These are phyloP conservation scores for Leishmania guyanensis DNA, from an alignment of 208 protist genomes.

Conservation along the genomic window DNA sequence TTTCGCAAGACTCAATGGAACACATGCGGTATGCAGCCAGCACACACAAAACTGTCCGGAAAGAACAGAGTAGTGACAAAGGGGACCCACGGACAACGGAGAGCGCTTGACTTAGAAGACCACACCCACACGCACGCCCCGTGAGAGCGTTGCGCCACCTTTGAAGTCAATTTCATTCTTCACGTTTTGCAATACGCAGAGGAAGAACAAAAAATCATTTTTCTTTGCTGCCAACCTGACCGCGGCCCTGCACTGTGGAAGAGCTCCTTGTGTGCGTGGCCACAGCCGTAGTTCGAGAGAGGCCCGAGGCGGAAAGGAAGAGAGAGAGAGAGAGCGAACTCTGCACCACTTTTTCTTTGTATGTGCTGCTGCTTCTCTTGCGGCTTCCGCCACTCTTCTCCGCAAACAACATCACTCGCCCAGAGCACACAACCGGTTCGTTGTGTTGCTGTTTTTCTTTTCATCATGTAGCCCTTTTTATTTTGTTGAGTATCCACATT, in stretches of 20 bases:
- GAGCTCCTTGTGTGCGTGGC: neutral
- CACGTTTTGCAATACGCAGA: neutral
- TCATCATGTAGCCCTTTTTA: conserved; percentile 3
- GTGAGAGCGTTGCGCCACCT: neutral
- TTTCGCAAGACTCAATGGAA: neutral
- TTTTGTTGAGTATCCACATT: neutral
- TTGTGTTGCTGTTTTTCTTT: neutral
- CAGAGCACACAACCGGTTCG: neutral
- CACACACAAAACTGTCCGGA: neutral
- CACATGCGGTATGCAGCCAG: neutral
- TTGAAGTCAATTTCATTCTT: neutral
- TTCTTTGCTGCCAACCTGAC: neutral
- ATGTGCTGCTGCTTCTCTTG: neutral
- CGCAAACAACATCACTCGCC: neutral
- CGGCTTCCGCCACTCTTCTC: neutral
- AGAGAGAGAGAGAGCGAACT: neutral
- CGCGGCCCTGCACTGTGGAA: conserved; percentile 1
- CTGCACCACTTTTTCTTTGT: neutral
- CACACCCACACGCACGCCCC: neutral
- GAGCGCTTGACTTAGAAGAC: neutral
- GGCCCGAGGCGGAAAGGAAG: neutral
- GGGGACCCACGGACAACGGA: neutral
- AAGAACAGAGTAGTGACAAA: neutral
- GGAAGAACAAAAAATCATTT: neutral
- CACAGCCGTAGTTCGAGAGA: neutral